Base-by-base conservation (phyloP, 2,329 filamentous ascomycete species). In the Lecanicillium sp. region DNA sequence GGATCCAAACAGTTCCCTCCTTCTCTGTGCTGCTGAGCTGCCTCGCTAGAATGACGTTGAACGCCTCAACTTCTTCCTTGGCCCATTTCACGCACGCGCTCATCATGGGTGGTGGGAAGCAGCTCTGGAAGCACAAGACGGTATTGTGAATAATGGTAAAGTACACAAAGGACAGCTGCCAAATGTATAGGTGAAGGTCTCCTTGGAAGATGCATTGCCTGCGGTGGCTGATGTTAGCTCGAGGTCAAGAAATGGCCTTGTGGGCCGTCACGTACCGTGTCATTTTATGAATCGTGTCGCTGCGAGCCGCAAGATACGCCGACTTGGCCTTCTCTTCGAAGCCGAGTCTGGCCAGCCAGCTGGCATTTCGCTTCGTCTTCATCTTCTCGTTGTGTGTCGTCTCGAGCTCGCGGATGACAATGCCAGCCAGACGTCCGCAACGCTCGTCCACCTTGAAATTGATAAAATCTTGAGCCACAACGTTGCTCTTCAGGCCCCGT, bases 51-150 rank as follows among this genome's bases (percentile, higher is more conserved):
- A 92, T 79, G 33, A 72, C 72, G 53, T 96, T 97, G 68, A 97
- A 97, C 2, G 80, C 80, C 51, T 96, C 89, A 2, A 97, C 79
- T 56, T 94, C 81, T 51, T 92, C 84, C 61, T 96, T 97, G n/a
- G 88, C 89, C 92, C 92, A 98, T 56, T 90, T 94, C 52, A 98
- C 90, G 51, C 88, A 94, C 1, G 89, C 88, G 53, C 87, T 94
- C 74, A 92, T 94, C 68, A 92, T 87, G 12, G 80, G 71, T 18
- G 86, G 74, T 10, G 88, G 82, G 57, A 97, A 97, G 58, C 87
- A 94, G 38, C 71, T 68, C 55, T 94, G 87, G 61, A 92, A 96
- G 54, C 86, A 89, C 53, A 77, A 76, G 44, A 97, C 84, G 0
- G 92, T 97, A 62, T 97, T 96, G 50, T 87, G 81, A 56, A 98